Evolutionary conservation across 345 rosid species (phyloP), one percentile per base, ranked within the genome.

Genomic region (Linum tenue): DNA sequence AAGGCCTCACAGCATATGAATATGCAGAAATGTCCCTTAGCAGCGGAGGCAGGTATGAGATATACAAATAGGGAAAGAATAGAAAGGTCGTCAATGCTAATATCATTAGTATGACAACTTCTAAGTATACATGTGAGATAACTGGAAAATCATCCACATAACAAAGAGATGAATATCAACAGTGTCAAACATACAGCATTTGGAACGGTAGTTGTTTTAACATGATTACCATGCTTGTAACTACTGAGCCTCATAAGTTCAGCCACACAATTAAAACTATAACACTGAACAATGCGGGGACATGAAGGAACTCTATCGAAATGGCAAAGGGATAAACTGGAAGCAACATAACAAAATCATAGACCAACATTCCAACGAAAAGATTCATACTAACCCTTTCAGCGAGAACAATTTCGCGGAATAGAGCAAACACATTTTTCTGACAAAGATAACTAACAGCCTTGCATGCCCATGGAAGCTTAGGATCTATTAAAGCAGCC

Each of bases 401-500:
- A 41, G 71, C 76, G 64, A 77, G 76, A 78, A 85, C 74, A 44
- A 91, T 81, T 65, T 83, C 95, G 74, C 97, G 76, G 60, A 82
- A 81, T 65, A 85, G 74, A 63, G 79, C 62, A 59, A 86, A 85
- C 55, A 75, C 73, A 41, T 84, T 82, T 73, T 77, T 81, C 73
- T 80, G 81, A 69, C 78, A 71, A 61, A 94, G 92, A 75, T 83
- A 77, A 66, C 83, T 77, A 40, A 84, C 85, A 57, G 79, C 64
- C 81, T 87, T 84, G 80, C 95, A 94, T 73, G 74, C 88, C 97
- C 97, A 90, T 59, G 97, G 99, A 74, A 83, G 85, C 80, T 80
- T 82, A 72, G 90, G 84, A 79, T 88, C 90, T 65, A 88, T 74
- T 76, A 94, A 77, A 65, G 81, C 63, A 50, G 75, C 73, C 60